Conservation (phyloP, 2,329 filamentous ascomycete genomes). For the Fusarium sp. region DNA sequence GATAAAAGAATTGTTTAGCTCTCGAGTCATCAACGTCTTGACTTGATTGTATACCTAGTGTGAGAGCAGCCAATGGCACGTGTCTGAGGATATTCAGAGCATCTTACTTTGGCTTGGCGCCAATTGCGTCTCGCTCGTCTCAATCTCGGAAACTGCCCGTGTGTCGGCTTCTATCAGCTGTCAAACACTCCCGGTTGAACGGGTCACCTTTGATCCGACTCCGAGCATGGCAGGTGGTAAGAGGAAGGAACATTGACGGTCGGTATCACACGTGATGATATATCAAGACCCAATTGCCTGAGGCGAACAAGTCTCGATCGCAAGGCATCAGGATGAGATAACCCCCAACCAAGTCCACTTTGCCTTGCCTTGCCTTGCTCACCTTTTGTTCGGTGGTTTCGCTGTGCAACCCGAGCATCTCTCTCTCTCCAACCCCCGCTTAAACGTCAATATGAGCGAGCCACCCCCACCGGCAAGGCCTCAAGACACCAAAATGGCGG, state of each 20-base stretch:
- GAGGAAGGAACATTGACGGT: background rate
- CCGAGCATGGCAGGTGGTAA: conserved; percentile 7
- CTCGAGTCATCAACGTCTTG: background rate
- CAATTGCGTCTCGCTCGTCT: conserved; percentile 5
- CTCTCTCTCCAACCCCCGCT: conserved; percentile 23
- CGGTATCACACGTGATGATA: conserved; percentile 6
- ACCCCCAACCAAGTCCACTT: background rate
- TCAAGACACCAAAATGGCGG: conserved; percentile 24
- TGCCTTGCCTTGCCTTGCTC: conserved; percentile 1
- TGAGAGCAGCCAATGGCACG: conserved; percentile 19
- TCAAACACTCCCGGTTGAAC: conserved; percentile 6
- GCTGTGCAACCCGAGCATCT: conserved; percentile 12
- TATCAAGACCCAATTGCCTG: conserved; percentile 8
- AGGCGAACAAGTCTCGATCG: conserved; percentile 7
- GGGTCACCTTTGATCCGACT: conserved; percentile 35
- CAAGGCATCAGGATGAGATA: conserved; percentile 2
- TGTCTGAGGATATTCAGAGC: conserved; percentile 23
- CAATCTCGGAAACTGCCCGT: conserved; percentile 36
- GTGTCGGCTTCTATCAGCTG: background rate
- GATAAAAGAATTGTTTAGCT: background rate
- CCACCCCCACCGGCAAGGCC: conserved; percentile 41
- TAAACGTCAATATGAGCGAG: conserved; percentile 41
- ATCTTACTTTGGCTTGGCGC: conserved; percentile 19
- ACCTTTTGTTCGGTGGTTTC: conserved; percentile 31
- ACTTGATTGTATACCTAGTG: background rate